Conservation (phyloP, 208 protist species). For the Trypanosoma vivax region DNA sequence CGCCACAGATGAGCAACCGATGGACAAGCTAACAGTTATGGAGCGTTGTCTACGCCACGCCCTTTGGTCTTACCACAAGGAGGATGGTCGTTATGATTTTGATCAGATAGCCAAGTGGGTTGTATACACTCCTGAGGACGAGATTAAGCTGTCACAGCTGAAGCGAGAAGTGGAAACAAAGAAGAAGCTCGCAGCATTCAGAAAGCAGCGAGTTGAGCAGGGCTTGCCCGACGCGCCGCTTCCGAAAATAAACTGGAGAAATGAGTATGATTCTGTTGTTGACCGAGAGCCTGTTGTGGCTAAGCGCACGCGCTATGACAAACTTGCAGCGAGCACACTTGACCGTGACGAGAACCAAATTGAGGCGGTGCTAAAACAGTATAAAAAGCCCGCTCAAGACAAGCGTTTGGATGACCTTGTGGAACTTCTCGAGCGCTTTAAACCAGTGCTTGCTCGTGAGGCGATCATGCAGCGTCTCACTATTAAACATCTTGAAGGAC, state of each 20-base stretch:
- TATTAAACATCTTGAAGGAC: conserved; percentile 90
- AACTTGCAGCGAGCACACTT: conserved; percentile 59
- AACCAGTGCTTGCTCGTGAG: conserved; percentile 88
- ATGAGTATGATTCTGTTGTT: conserved; percentile 67
- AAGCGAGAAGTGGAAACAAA: conserved; percentile 74
- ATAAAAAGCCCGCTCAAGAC: conserved; percentile 77
- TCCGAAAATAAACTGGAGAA: conserved; percentile 68
- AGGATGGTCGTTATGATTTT: conserved; percentile 84
- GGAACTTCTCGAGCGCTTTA: conserved; percentile 87
- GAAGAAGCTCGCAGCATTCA: conserved; percentile 66
- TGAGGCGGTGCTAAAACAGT: conserved; percentile 79
- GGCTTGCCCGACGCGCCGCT: conserved; percentile 48
- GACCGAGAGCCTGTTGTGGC: conserved; percentile 86
- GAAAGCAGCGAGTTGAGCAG: conserved; percentile 53
- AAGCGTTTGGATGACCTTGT: conserved; percentile 84
- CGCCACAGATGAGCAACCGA: conserved; percentile 75
- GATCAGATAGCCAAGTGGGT: conserved; percentile 86
- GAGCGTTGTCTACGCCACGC: conserved; percentile 89
- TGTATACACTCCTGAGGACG: conserved; percentile 87
- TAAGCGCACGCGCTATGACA: conserved; percentile 87
- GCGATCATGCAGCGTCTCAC: conserved; percentile 90
- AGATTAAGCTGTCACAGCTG: conserved; percentile 66
- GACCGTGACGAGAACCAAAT: conserved; percentile 83
- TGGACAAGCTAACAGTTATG: conserved; percentile 88
- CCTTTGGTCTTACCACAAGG: conserved; percentile 88